Conservation (phyloP, 768 basidiomycete genomes). For the Lentinus tigrinus region DNA sequence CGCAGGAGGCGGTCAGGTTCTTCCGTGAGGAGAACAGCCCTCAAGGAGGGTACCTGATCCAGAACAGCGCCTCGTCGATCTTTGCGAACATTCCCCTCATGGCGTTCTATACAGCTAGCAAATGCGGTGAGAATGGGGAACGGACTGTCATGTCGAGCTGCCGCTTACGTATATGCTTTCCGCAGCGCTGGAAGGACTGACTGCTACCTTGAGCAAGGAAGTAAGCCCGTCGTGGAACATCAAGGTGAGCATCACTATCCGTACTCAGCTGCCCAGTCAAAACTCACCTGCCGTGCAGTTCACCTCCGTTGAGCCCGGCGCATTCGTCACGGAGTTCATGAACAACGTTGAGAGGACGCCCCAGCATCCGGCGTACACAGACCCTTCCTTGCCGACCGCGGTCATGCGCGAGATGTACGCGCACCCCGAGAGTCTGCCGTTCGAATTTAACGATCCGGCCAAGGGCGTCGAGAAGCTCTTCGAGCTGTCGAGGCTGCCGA, state of each 20-base stretch:
- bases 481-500: constrained; percentile 11
- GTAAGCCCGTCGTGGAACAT: constrained; percentile 49
- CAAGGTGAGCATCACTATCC: constrained; percentile 31
- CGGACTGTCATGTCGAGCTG: background rate
- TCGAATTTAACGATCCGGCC: constrained; percentile 8
- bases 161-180: background rate
- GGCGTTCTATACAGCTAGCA: constrained; percentile 25
- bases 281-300: constrained; percentile 8
- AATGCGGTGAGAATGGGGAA: constrained; percentile 14
- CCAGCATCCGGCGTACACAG: constrained; percentile 17
- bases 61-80: constrained; percentile 34
- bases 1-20: constrained; percentile 23
- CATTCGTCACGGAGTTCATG: constrained; percentile 13
- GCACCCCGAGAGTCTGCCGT: background rate
- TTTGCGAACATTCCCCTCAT: constrained; percentile 16
- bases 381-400: background rate
- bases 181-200: constrained; percentile 34
- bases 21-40: constrained; percentile 31
- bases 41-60: constrained; percentile 36
- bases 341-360: background rate
- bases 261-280: background rate
- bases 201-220: constrained; percentile 38
- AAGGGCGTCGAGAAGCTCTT: constrained; percentile 23
- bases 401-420: background rate
- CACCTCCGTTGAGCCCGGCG: constrained; percentile 20